A percentile compares a stretch with the other conserved stretches of the same genome.
phyloP scores from a whole-genome alignment of 176 grass and related monocot species.

The Zoysia pacifica region DNA sequence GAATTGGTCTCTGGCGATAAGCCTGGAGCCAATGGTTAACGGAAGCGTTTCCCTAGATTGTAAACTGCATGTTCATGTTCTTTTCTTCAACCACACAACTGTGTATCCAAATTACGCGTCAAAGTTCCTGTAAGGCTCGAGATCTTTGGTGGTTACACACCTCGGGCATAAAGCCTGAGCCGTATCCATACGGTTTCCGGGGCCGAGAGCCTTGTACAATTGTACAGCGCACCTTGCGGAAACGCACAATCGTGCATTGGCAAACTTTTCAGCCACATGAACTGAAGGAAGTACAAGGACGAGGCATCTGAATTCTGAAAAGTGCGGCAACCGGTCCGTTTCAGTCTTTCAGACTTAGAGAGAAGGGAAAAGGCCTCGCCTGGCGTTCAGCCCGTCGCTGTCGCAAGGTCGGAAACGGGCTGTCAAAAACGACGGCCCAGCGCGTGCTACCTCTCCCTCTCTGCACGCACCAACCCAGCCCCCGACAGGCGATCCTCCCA shows the following conservation, averaged over 20 bases:
- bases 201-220: too few relatives aligned
- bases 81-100: too few relatives aligned
- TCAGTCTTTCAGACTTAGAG: not conserved
- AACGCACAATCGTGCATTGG: not conserved
- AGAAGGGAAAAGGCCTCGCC: not conserved
- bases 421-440: constrained; percentile 44
- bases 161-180: not conserved
- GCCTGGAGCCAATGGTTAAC: too few relatives aligned
- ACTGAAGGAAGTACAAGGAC: not conserved
- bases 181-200: too few relatives aligned
- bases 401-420: constrained; percentile 3
- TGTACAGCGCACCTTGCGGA: not conserved
- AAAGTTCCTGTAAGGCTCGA: too few relatives aligned
- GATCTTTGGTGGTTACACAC: too few relatives aligned
- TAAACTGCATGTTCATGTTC: too few relatives aligned
- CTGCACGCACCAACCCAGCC: constrained; percentile 18
- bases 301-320: not conserved
- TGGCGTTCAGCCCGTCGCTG: not conserved
- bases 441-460: constrained; percentile 9
- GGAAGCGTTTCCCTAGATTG: too few relatives aligned
- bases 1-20: too few relatives aligned
- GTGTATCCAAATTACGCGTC: too few relatives aligned
- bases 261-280: not conserved
- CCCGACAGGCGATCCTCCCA: constrained; percentile 36
- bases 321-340: not conserved